Evolutionary conservation across 306 rosid species (phyloP).

Genomic region (Argentina anserina): DNA sequence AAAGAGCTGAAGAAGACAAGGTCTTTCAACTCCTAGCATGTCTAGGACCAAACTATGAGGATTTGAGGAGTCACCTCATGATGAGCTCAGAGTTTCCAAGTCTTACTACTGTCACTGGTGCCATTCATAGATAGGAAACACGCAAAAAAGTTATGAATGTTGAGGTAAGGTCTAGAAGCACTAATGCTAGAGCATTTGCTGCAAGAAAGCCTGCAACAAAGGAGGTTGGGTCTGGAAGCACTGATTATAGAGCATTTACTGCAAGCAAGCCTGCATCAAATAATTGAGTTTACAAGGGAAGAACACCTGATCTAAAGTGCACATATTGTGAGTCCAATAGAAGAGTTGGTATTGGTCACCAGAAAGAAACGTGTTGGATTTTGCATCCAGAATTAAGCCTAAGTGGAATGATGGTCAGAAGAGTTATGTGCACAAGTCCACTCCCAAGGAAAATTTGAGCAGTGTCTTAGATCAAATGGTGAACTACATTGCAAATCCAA

Average conservation of each 20-base stretch:
- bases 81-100: neutral
- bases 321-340: neutral
- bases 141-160: slow-evolving; percentile 6
- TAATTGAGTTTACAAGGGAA: neutral
- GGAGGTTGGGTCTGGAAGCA: neutral
- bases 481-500: too few species aligned
- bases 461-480: too few species aligned
- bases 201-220: neutral
- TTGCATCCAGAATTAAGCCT: neutral
- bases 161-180: neutral
- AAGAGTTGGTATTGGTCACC: neutral
- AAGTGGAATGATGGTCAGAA: neutral
- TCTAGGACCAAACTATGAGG: neutral
- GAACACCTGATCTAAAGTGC: neutral
- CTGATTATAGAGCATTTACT: neutral
- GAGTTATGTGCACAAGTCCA: too few species aligned
- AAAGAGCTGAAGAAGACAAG: neutral
- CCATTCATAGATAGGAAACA: neutral
- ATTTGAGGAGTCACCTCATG: neutral
- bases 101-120: neutral
- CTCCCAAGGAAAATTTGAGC: too few species aligned
- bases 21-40: neutral
- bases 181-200: neutral
- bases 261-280: neutral
- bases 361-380: neutral